A percentile compares a stretch with the other conserved stretches of the same genome.
Conservation (phyloP, 108 stramenopile species). For the Pelagomonas calceolata region DNA sequence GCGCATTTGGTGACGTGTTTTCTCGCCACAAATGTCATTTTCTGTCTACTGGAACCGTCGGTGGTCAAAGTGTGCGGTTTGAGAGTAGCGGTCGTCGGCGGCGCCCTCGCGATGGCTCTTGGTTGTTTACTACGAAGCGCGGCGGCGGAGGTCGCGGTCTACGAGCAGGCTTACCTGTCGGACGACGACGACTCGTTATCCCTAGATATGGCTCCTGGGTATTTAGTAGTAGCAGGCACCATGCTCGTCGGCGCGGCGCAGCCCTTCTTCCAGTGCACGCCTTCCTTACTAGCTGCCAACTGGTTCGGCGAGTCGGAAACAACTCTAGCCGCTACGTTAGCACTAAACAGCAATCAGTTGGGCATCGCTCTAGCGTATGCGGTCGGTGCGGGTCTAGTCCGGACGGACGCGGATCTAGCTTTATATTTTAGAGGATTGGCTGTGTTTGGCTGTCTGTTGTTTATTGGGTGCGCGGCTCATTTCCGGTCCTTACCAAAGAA, state of each 20-base stretch:
- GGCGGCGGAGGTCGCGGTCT: neutral
- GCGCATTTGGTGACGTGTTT: neutral
- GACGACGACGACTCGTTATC: neutral
- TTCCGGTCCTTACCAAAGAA: neutral
- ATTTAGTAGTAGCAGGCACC: neutral
- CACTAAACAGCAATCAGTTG: constrained; percentile 70
- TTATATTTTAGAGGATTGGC: constrained; percentile 64
- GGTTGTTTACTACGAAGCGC: neutral
- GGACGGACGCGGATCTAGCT: constrained; percentile 52
- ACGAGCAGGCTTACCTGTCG: neutral
- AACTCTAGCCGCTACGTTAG: constrained; percentile 79
- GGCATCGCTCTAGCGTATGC: constrained; percentile 76
- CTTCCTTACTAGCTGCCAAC: constrained; percentile 55
- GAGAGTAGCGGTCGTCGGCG: neutral
- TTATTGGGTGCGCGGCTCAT: neutral
- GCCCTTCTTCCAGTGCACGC: constrained; percentile 72
- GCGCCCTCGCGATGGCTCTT: neutral
- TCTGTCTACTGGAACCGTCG: neutral
- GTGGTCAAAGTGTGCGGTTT: neutral
- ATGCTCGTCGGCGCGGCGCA: constrained; percentile 65
- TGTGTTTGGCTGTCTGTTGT: constrained; percentile 46
- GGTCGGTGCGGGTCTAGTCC: constrained; percentile 64
- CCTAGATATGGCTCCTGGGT: neutral
- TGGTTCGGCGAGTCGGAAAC: constrained; percentile 71
- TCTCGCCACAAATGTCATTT: neutral